phyloP scores from a whole-genome alignment of 2,329 filamentous ascomycete species.

The Plectosphaerella plurivora region DNA sequence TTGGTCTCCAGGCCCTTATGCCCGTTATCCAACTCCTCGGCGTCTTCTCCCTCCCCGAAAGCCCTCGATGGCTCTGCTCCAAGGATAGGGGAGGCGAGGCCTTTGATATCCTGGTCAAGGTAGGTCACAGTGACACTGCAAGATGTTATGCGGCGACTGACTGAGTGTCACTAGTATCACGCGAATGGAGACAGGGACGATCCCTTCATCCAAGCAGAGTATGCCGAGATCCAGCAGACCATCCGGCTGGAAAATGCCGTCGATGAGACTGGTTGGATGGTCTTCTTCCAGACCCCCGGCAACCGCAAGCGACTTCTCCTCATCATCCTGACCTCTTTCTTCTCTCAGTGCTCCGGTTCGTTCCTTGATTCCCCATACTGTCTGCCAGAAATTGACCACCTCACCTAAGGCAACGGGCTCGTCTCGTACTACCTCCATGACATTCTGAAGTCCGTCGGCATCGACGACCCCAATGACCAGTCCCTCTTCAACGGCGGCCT shows the following conservation, averaged over 20 bases:
- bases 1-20: slow-evolving; percentile 16
- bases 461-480: slow-evolving; percentile 28
- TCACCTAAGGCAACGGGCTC: slow-evolving; percentile 19
- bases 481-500: slow-evolving; percentile 30
- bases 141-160: no score
- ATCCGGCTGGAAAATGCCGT: slow-evolving; percentile 33
- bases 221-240: slow-evolving; percentile 26
- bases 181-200: slow-evolving; percentile 8
- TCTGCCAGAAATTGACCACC: slow-evolving; percentile 30
- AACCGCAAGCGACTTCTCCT: slow-evolving; percentile 21
- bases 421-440: slow-evolving; percentile 32
- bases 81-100: slow-evolving; percentile 8
- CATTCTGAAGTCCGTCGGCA: slow-evolving; percentile 22
- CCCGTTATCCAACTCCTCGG: slow-evolving; percentile 17
- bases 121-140: background rate
- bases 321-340: slow-evolving; percentile 27
- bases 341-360: slow-evolving; percentile 17
- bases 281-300: slow-evolving; percentile 27
- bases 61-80: background rate
- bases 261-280: slow-evolving; percentile 25
- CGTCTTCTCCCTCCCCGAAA: slow-evolving; percentile 11
- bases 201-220: slow-evolving; percentile 11
- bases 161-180: slow-evolving; percentile 1
- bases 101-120: slow-evolving; percentile 12
- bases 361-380: slow-evolving; percentile 68